phyloP scores from a whole-genome alignment of 2,329 filamentous ascomycete genomes.

The Fusarium pilosicola region DNA sequence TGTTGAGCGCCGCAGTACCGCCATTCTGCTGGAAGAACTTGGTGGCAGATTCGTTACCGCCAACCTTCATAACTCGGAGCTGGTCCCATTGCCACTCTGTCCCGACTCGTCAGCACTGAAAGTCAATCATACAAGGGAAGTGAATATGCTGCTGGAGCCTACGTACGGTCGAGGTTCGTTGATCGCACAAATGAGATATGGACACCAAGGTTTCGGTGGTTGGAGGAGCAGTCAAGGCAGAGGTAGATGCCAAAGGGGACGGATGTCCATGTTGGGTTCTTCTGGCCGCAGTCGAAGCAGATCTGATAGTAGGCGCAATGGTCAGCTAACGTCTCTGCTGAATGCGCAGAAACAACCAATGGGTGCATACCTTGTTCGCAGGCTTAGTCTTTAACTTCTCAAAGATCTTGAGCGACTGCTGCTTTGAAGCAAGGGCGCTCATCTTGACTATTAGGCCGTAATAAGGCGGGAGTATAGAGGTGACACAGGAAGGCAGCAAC shows the following conservation, averaged over 20 bases:
- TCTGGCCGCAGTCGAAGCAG: slow-evolving; percentile 98
- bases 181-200: slow-evolving; percentile 99
- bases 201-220: slow-evolving; percentile 96
- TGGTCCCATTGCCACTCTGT: slow-evolving; percentile 99
- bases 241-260: slow-evolving; percentile 98
- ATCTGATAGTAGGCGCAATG: slow-evolving; percentile 63
- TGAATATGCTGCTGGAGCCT: slow-evolving; percentile 6
- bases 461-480: slow-evolving; percentile 9
- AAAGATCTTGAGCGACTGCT: slow-evolving; percentile 96
- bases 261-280: slow-evolving; percentile 98
- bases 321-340: slow-evolving; percentile 14
- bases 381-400: slow-evolving; percentile 95
- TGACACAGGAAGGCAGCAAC: slow-evolving; percentile 5
- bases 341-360: neutral
- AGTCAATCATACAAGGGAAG: neutral
- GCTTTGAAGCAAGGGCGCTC: slow-evolving; percentile 82
- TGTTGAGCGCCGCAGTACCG: slow-evolving; percentile 90
- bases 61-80: slow-evolving; percentile 96
- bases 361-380: slow-evolving; percentile 83
- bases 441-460: slow-evolving; percentile 56
- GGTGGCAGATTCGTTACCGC: slow-evolving; percentile 96
- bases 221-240: slow-evolving; percentile 95
- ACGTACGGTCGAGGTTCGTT: slow-evolving; percentile 96
- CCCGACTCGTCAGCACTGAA: slow-evolving; percentile 27
- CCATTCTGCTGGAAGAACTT: slow-evolving; percentile 99